Evolutionary conservation across 2,329 filamentous ascomycete species (phyloP), one percentile per base, ranked within the genome.

Genomic region (Colletotrichum gloeosporioides): DNA sequence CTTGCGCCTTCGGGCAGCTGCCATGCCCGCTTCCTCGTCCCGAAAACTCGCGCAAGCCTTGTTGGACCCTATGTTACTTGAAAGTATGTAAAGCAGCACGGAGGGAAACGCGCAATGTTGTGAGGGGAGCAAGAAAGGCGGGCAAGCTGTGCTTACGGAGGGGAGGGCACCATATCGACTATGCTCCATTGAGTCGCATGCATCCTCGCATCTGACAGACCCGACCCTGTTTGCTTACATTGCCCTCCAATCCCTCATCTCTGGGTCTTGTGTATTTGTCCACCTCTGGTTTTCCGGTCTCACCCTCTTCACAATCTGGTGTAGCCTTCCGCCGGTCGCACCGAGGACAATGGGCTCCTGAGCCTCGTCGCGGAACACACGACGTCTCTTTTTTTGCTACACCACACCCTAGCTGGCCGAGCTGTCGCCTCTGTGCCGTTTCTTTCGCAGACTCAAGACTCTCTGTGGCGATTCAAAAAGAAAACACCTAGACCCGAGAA

Each of bases 161-260:
- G 44, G 44, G 10, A 49, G 44, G 44, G 29, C 10, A 2, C 5
- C 18, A n/a, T 13, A 32, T 39, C 34, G 22, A 59, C 66, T 36
- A 75, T 72, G 36, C 31, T 55, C 49, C 49, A 67, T 67, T n/a
- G 31, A 44, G 69, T 59, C 18, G 62, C 69, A 72, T 75, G 69
- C 53, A 53, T 25, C 59, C 29, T 44, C 62, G 36, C 64, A 69
- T 62, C 36, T 34, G 16, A 25, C 25, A 18, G n/a, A 64, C 62
- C 29, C 29, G 29, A 6, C 31, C 31, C 29, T 6, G 27, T 34
- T 29, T 71, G 61, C 72, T 76, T 67, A 63, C 57, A 34, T 64
- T 32, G 31, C 32, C 32, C 13, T 29, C 32, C 32, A 22, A 29
- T 39, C n/a, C 62, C 25, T 39, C 8, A 8, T 18, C 39, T 27